These are phyloP conservation scores for Laguncularia racemosa DNA, from an alignment of 345 rosid genomes.

Conservation along the genomic window DNA sequence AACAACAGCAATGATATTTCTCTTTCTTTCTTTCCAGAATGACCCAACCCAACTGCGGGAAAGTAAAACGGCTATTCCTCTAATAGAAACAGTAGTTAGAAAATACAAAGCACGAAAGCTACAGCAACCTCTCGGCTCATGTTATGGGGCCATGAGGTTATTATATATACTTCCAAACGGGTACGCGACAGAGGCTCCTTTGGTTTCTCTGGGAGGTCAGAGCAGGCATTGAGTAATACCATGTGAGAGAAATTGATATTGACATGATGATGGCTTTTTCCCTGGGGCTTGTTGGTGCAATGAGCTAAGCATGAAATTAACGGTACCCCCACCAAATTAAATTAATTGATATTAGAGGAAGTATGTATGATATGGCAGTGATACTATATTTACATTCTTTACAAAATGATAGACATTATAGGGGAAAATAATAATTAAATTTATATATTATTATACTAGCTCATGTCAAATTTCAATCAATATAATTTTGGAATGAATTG, in stretches of 20 bases:
- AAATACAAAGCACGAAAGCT: background rate
- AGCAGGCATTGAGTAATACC: constrained; percentile 1
- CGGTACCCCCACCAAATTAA: too few species aligned
- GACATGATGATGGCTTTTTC: constrained; percentile 2
- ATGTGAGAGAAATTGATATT: background rate
- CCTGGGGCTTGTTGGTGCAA: background rate
- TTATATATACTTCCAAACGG: constrained; percentile 1
- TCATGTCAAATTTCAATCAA: too few species aligned
- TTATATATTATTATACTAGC: too few species aligned
- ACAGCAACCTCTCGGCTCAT: background rate
- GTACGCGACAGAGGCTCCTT: background rate
- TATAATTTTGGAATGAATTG: too few species aligned
- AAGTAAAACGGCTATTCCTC: background rate
- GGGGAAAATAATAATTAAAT: too few species aligned
- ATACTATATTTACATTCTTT: too few species aligned
- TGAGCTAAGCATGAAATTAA: background rate
- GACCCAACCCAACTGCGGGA: background rate
- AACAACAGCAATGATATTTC: too few species aligned
- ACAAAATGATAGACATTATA: too few species aligned
- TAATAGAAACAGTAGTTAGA: background rate
- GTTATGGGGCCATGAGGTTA: background rate
- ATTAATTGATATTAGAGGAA: too few species aligned
- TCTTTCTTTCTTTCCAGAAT: background rate
- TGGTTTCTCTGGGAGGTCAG: too few species aligned
- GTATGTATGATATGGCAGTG: too few species aligned